A percentile compares a stretch with the other conserved stretches of the same genome.
Conservation (phyloP, 805 yeast genomes). For the Metschnikowia borealis region DNA sequence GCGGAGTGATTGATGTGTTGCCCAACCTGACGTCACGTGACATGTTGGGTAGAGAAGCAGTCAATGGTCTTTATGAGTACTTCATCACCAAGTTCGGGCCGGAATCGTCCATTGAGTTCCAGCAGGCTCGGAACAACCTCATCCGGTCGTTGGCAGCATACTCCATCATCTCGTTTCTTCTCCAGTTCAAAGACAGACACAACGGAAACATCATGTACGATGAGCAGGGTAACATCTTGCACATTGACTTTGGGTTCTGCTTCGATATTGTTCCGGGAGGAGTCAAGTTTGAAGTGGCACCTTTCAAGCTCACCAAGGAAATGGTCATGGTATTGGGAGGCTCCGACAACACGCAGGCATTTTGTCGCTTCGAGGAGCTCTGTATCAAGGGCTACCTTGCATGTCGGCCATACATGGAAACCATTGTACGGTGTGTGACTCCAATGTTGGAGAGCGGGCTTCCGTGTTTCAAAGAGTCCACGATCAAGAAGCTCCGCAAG, state of each 20-base stretch:
- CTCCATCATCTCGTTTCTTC: slow-evolving; percentile 81
- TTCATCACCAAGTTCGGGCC: slow-evolving; percentile 90
- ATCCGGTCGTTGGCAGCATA: slow-evolving; percentile 94
- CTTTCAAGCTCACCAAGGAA: slow-evolving; percentile 92
- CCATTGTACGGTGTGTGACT: slow-evolving; percentile 75
- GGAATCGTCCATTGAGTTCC: slow-evolving; percentile 86
- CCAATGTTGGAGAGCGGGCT: slow-evolving; percentile 96
- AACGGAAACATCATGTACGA: slow-evolving; percentile 98
- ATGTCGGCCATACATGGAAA: slow-evolving; percentile 81
- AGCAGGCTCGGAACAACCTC: slow-evolving; percentile 86
- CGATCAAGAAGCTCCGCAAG: slow-evolving; percentile 69
- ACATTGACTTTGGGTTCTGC: slow-evolving; percentile 97
- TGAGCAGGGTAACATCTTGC: slow-evolving; percentile 89
- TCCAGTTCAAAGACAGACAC: slow-evolving; percentile 96
- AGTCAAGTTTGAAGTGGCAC: slow-evolving; percentile 96
- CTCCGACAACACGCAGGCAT: slow-evolving; percentile 74
- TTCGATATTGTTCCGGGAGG: slow-evolving; percentile 99
- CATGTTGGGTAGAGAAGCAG: slow-evolving; percentile 98
- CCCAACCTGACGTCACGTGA: slow-evolving; percentile 95
- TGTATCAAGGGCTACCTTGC: slow-evolving; percentile 91
- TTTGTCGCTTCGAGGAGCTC: slow-evolving; percentile 88
- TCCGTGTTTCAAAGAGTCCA: slow-evolving; percentile 90
- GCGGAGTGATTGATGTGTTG: slow-evolving; percentile 97
- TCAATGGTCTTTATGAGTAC: slow-evolving; percentile 91
- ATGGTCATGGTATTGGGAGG: slow-evolving; percentile 99